Conservation (phyloP, 306 rosid species). For the Ceratonia siliqua region DNA sequence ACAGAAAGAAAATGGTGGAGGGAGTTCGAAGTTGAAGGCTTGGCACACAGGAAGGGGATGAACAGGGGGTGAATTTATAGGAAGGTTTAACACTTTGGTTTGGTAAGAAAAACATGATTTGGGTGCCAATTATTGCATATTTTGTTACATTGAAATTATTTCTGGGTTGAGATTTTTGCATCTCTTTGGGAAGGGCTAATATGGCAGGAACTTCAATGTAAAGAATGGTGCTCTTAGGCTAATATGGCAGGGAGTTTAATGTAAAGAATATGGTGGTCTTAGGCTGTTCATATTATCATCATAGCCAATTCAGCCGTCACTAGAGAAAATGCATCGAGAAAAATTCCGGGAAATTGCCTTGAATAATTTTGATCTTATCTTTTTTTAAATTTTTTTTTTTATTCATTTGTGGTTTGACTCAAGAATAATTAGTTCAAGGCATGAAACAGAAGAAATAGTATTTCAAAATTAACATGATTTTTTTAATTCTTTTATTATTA, state of each 20-base stretch:
- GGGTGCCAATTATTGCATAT: neutral
- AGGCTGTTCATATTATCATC: neutral
- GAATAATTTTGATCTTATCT: neutral
- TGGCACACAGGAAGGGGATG: neutral
- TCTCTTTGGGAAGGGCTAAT: neutral
- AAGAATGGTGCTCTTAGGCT: neutral
- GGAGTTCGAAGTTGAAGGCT: neutral
- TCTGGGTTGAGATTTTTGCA: neutral
- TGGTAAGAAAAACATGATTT: neutral
- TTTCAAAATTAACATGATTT: too few relatives aligned
- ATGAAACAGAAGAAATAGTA: too few relatives aligned
- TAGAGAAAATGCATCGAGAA: neutral
- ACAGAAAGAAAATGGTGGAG: too few relatives aligned
- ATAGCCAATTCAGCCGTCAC: neutral
- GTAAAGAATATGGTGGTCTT: too few relatives aligned
- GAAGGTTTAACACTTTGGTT: neutral
- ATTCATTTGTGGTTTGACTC: too few relatives aligned
- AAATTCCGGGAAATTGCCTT: neutral
- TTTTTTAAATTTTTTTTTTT: too few relatives aligned
- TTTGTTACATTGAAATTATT: neutral
- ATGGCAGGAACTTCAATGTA: conserved; percentile 7
- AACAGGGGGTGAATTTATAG: conserved; percentile 19
- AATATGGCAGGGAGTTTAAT: conserved; percentile 10
- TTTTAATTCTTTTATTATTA: neutral
- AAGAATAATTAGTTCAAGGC: too few relatives aligned